Evolutionary conservation across 306 rosid species (phyloP).

Genomic region (Crotalaria pallida): DNA sequence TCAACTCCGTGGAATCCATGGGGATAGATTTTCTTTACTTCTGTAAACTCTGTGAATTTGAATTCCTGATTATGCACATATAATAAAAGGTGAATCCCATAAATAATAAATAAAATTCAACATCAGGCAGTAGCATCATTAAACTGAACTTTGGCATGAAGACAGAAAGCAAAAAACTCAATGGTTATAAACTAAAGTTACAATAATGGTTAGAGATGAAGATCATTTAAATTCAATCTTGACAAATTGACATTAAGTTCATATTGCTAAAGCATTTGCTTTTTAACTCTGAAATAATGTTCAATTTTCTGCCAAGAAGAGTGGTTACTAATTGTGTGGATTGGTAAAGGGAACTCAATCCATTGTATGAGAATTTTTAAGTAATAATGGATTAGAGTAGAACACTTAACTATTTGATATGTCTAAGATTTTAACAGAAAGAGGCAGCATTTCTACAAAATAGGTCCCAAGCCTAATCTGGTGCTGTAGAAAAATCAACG

Average conservation of each 20-base stretch:
- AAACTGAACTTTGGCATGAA: neutral
- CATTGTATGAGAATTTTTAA: neutral
- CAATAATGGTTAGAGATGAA: neutral
- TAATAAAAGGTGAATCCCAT: neutral
- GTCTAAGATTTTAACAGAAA: neutral
- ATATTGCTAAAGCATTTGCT: neutral
- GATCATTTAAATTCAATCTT: neutral
- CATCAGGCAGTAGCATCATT: neutral
- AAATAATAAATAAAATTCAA: neutral
- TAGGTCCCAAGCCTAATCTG: neutral
- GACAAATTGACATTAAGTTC: neutral
- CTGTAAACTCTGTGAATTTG: constrained; percentile 58
- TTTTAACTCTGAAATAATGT: neutral
- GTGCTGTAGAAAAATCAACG: neutral
- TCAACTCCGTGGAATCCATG: constrained; percentile 92
- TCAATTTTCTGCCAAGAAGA: neutral
- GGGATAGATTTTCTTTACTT: constrained; percentile 79
- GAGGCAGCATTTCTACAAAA: neutral
- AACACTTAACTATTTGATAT: neutral
- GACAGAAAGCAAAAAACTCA: neutral
- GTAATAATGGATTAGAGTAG: neutral
- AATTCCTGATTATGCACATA: constrained; percentile 54
- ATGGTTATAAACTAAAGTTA: neutral
- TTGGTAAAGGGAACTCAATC: neutral
- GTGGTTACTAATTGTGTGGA: neutral